Evolutionary conservation across 2,329 filamentous ascomycete species (phyloP), one percentile per base, ranked within the genome.

Genomic region (Aspergillus amoenus): DNA sequence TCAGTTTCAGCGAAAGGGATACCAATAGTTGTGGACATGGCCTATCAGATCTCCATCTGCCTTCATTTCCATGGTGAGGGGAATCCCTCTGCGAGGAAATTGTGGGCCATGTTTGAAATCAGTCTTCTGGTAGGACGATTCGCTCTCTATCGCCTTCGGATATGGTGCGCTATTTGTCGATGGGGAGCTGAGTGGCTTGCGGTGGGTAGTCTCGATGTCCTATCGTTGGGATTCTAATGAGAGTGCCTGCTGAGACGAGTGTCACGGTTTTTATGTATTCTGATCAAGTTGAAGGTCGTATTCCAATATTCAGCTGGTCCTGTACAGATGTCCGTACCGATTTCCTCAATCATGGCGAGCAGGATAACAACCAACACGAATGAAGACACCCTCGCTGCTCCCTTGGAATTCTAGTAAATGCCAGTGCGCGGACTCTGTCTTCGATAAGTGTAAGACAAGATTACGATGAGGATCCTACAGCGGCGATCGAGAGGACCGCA

Each of bases 61-160:
- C 49, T 44, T 52, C 8, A 22, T 24, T 52, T 44, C 5, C 5
- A 45, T 21, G 8, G 18, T 22, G 50, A 44, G 50, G 41, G 50
- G 41, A 30, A 39, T 15, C 6, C 32, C 13, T 18, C 13, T 17
- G 24, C 12, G 18, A 45, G 41, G 32, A 21, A 22, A 17, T 12
- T 30, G 40, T 52, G 50, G 50, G 40, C 22, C 50, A 13, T 27
- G 21, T 45, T 45, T 45, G 18, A 45, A 52, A 52, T 32, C n/a
- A 5, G n/a, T 41, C 40, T 5, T 24, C 27, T 39, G 40, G 50
- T 52, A 45, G 42, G 41, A 45, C 41, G 18, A 52, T 39, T 24
- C 21, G 12, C 21, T 8, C 50, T 27, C 9, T 30, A 8, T 30
- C 9, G 18, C 18, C 18, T 27, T 32, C 3, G 21, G 27, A 4